A percentile compares a stretch with the other conserved stretches of the same genome.
phyloP scores from a whole-genome alignment of 345 rosid genomes.

The Lepidium aucheri region DNA sequence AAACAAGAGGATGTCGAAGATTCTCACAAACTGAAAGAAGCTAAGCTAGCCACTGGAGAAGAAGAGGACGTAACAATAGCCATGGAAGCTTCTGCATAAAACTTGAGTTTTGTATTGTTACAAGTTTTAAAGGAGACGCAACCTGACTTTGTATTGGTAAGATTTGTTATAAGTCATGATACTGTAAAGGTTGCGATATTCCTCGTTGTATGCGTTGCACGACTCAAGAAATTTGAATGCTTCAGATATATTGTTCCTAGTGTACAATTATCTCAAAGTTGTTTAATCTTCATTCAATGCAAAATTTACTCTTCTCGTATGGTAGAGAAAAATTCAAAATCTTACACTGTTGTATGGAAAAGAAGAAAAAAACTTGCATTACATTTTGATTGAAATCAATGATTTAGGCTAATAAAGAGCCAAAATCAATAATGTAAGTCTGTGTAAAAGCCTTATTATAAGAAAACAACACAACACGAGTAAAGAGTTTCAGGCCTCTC shows the following conservation, averaged over 20 bases:
- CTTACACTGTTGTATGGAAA: background rate
- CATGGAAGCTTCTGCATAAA: constrained; percentile 21
- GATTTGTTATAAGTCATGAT: constrained; percentile 13
- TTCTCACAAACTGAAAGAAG: constrained; percentile 22
- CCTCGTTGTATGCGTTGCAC: background rate
- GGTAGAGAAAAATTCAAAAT: background rate
- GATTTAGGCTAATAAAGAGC: background rate
- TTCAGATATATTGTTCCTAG: background rate
- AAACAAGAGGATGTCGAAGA: constrained; percentile 36
- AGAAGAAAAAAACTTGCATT: background rate
- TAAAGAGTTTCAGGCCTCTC: constrained; percentile 9
- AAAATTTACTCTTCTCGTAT: background rate
- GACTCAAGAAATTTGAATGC: constrained; percentile 6
- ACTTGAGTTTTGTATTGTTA: constrained; percentile 20
- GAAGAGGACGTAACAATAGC: constrained; percentile 21
- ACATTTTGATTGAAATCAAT: background rate
- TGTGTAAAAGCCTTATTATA: constrained; percentile 1
- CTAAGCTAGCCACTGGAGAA: constrained; percentile 13
- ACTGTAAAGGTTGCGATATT: constrained; percentile 17
- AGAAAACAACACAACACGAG: constrained; percentile 1
- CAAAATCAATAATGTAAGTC: constrained; percentile 1
- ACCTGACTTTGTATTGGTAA: constrained; percentile 9
- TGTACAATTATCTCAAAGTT: background rate
- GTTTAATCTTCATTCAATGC: background rate
- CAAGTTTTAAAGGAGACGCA: constrained; percentile 13